These are phyloP conservation scores for Mallotus repandus DNA, from an alignment of 441 rosid genomes.

Conservation along the genomic window DNA sequence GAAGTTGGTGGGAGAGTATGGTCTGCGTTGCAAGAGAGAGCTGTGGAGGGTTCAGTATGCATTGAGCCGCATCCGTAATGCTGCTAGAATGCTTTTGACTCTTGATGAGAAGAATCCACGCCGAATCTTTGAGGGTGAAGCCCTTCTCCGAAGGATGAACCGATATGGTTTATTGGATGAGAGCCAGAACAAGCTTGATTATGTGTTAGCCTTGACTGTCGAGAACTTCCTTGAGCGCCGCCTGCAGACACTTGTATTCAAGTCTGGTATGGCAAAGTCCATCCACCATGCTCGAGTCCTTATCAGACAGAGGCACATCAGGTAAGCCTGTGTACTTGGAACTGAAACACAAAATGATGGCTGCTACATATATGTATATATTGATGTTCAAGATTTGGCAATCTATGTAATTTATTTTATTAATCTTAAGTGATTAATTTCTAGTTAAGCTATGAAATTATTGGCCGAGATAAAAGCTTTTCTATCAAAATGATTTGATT, in stretches of 20 bases:
- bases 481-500: neutral
- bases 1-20: conserved; percentile 79
- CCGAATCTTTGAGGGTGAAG: conserved; percentile 85
- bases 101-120: conserved; percentile 82
- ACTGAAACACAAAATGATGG: no score
- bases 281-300: conserved; percentile 89
- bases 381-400: neutral
- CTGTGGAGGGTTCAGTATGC: conserved; percentile 90
- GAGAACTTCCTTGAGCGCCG: conserved; percentile 86
- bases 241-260: conserved; percentile 75
- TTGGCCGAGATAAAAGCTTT: neutral
- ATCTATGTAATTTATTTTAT: no score
- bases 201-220: conserved; percentile 77
- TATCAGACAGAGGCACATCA: conserved; percentile 20
- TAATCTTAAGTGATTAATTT: neutral
- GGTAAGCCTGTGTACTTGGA: no score
- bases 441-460: neutral
- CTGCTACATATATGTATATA: no score
- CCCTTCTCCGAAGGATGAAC: conserved; percentile 82
- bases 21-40: conserved; percentile 88
- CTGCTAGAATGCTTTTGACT: conserved; percentile 79
- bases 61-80: conserved; percentile 79
- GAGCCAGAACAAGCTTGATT: conserved; percentile 57
- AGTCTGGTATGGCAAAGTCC: conserved; percentile 89
- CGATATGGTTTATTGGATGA: conserved; percentile 42